Evolutionary conservation across 2,329 filamentous ascomycete genomes (phyloP), one percentile per base, ranked within the genome.

Genomic region (Lachnellula suecica): DNA sequence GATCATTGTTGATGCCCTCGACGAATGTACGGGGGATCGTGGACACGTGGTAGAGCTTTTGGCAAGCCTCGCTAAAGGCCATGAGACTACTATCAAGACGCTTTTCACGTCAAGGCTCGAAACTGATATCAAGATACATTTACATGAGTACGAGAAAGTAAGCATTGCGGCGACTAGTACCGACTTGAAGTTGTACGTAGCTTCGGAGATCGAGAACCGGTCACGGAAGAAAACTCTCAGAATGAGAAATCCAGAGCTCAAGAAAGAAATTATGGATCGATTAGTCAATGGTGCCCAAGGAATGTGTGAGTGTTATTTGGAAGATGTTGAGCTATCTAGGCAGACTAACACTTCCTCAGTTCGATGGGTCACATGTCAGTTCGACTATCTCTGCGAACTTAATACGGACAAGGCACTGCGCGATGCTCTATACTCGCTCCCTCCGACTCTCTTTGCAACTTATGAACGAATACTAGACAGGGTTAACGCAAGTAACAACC

Each of bases 321-420:
- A n/a, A n/a, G n/a, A n/a, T n/a, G n/a, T n/a, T n/a, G n/a, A n/a
- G n/a, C n/a, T n/a, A n/a, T n/a, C n/a, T n/a, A n/a, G n/a, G n/a
- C n/a, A n/a, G n/a, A n/a, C n/a, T n/a, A n/a, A n/a, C n/a, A n/a
- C n/a, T n/a, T n/a, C n/a, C n/a, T n/a, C n/a, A n/a, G n/a, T 51
- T 41, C 48, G 48, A 25, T 51, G 42, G 48, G 48, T 49, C n/a
- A 19, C 27, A 22, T 56, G 53, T 20, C 53, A 56, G 44, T 17
- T 56, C 17, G 53, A 56, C 25, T 20, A 52, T 37, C 45, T 56
- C 5, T 52, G 43, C 19, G 25, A 47, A 17, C 34, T 56, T 2
- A 42, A 40, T 15, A 63, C 52, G n/a, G 60, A 64, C 43, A 44
- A 47, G 9, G 54, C 51, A 24, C 35, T 29, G 31, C 43, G 43